phyloP scores from a whole-genome alignment of 495 filamentous ascomycete genomes.

The Xylaria sp. region DNA sequence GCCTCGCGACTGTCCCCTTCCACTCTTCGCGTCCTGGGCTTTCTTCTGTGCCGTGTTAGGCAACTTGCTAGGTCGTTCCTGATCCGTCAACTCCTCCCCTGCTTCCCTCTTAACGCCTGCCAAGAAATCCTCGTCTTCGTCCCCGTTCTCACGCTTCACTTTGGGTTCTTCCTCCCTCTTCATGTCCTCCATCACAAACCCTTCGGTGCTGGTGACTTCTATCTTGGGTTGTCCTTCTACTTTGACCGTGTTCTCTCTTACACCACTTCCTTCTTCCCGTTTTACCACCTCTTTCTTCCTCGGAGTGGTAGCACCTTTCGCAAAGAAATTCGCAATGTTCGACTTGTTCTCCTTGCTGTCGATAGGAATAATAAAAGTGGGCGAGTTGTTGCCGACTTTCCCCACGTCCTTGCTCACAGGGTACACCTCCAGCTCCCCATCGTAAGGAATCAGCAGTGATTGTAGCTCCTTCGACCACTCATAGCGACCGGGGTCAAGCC shows the following conservation, averaged over 20 bases:
- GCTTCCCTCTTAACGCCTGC: conserved; percentile 66
- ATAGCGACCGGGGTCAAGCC: conserved; percentile 76
- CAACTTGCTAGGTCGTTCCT: conserved; percentile 57
- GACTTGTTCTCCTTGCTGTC: conserved; percentile 84
- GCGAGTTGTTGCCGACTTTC: conserved; percentile 93
- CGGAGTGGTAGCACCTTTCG: conserved; percentile 48
- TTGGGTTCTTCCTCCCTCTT: background rate
- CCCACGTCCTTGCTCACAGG: conserved; percentile 88
- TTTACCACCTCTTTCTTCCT: background rate
- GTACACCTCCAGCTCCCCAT: conserved; percentile 83
- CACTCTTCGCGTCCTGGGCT: conserved; percentile 25
- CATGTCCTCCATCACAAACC: conserved; percentile 35
- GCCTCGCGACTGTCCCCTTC: background rate
- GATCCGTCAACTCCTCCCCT: conserved; percentile 38
- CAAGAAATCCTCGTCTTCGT: conserved; percentile 29
- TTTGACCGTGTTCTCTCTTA: background rate
- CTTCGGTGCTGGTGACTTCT: conserved; percentile 37
- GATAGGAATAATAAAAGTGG: conserved; percentile 81
- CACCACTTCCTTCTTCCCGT: background rate
- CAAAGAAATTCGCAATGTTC: conserved; percentile 94
- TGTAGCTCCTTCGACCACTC: conserved; percentile 85
- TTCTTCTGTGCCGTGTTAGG: conserved; percentile 39
- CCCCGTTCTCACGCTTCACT: conserved; percentile 28
- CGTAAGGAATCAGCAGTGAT: conserved; percentile 73
- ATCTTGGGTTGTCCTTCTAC: conserved; percentile 36